Percentiles rank a stretch among this genome's conserved stretches.
phyloP scores from a whole-genome alignment of 192 early-diverging fungal species.

The Coemansia sp. region DNA sequence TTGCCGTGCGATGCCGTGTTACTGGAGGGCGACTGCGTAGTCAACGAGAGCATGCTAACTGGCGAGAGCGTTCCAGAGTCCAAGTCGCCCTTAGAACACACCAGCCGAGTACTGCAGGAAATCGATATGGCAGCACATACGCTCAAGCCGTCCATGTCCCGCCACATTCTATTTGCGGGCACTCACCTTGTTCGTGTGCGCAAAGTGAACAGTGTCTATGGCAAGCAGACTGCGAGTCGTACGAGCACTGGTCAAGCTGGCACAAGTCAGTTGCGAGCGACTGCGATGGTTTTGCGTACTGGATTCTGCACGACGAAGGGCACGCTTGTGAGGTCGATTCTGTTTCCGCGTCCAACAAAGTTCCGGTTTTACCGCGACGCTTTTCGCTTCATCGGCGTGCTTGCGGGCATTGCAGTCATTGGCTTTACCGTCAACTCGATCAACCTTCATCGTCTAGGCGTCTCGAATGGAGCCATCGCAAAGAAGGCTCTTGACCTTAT shows the following conservation, averaged over 20 bases:
- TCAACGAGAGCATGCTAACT: constrained; percentile 98
- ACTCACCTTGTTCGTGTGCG: constrained; percentile 86
- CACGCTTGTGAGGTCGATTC: constrained; percentile 86
- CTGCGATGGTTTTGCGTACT: constrained; percentile 86
- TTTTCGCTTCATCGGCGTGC: constrained; percentile 89
- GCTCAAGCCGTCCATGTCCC: constrained; percentile 62
- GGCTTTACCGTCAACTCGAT: constrained; percentile 83
- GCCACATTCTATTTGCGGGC: constrained; percentile 89
- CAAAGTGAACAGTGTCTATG: constrained; percentile 22
- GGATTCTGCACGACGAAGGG: constrained; percentile 98
- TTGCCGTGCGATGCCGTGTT: constrained; percentile 93
- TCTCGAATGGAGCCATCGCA: constrained; percentile 72
- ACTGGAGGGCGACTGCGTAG: constrained; percentile 90
- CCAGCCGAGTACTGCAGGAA: constrained; percentile 7
- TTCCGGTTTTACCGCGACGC: constrained; percentile 96
- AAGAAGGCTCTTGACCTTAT: constrained; percentile 91
- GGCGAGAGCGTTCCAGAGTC: constrained; percentile 95
- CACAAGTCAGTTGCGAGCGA: constrained; percentile 28
- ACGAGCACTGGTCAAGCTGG: background rate
- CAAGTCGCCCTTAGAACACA: constrained; percentile 68
- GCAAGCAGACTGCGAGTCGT: background rate
- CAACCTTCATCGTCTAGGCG: constrained; percentile 81
- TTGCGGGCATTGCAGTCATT: constrained; percentile 76
- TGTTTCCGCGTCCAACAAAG: constrained; percentile 92
- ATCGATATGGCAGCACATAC: constrained; percentile 41